Evolutionary conservation across 2,329 filamentous ascomycete species (phyloP).

Genomic region (Alternaria brassicicola): DNA sequence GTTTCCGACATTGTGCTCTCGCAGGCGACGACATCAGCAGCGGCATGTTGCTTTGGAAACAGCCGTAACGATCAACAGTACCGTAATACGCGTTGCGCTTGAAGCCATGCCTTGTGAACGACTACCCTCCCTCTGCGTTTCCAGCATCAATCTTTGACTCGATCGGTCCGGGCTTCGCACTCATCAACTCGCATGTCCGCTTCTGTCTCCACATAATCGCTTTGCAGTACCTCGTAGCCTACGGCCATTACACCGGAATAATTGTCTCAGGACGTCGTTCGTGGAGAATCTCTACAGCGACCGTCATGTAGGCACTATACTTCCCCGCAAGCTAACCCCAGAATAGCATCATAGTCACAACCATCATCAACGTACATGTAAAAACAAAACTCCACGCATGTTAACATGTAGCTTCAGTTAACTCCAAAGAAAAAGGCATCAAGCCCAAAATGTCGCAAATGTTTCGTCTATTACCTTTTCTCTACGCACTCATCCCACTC

Average conservation of each 20-base stretch:
- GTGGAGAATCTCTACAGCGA: slow-evolving; percentile 15
- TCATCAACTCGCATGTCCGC: not conserved
- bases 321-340: slow-evolving; percentile 7
- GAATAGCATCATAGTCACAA: not conserved
- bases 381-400: not conserved
- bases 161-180: too few relatives aligned
- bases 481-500: not conserved
- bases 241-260: not conserved
- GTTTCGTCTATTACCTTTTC: not conserved
- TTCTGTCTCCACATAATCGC: not conserved
- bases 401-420: accelerated
- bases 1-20: not conserved
- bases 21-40: not conserved
- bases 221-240: not conserved
- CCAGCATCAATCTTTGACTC: too few relatives aligned
- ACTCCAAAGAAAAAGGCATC: accelerated
- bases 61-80: too few relatives aligned
- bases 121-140: too few relatives aligned
- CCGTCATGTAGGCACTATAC: not conserved
- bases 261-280: not conserved
- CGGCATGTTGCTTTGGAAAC: too few relatives aligned
- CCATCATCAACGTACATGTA: not conserved
- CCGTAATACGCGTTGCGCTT: too few relatives aligned
- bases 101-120: too few relatives aligned
- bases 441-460: not conserved